Conservation (phyloP, 177 flowering plant genomes). For the Vitis hybrid region DNA sequence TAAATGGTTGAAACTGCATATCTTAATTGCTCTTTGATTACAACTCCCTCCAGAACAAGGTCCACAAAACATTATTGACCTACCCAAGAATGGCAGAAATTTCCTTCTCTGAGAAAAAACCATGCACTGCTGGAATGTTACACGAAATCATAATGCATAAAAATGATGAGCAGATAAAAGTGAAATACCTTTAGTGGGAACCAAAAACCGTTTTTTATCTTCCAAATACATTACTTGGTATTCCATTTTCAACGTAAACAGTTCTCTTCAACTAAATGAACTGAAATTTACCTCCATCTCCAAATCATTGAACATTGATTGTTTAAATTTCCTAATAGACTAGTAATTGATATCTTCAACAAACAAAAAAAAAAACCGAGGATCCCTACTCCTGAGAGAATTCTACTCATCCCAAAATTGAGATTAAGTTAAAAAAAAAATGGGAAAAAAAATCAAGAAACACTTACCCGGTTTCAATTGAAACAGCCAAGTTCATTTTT, state of each 20-base stretch:
- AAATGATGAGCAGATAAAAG: not conserved
- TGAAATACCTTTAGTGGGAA: not conserved
- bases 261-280: not conserved
- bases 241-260: not conserved
- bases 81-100: not conserved
- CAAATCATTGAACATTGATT: not conserved
- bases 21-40: slow-evolving; percentile 15
- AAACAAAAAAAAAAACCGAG: not conserved
- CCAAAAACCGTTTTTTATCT: not conserved
- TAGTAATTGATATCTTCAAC: not conserved
- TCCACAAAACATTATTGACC: slow-evolving; percentile 49
- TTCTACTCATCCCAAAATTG: not conserved
- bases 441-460: not conserved
- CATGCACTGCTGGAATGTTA: not conserved
- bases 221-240: not conserved
- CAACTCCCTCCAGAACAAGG: not conserved
- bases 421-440: not conserved
- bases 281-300: not conserved
- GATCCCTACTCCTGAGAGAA: not conserved
- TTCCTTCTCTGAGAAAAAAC: accelerated
- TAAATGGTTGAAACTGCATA: slow-evolving; percentile 21
- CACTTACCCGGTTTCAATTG: not conserved
- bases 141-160: not conserved
- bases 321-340: not conserved
- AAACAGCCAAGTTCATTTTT: too few relatives aligned